Evolutionary conservation across 2,329 filamentous ascomycete genomes (phyloP).

Genomic region (Stagonosporopsis chrysanthemi): DNA sequence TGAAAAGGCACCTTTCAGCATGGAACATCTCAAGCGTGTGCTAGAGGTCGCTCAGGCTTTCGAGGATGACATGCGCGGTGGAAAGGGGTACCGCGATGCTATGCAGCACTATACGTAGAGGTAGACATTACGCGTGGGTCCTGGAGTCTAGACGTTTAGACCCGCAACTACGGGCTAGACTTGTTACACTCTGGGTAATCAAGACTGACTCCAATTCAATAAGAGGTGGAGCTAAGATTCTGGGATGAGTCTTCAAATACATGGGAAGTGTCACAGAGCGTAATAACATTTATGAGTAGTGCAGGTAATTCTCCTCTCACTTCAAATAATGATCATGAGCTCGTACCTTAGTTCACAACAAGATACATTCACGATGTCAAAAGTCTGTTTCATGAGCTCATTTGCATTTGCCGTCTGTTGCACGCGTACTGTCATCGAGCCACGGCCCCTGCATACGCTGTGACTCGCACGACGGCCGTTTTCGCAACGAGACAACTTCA

Average conservation of each 20-base stretch:
- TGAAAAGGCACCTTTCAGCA: slow-evolving; percentile 72
- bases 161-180: too few species aligned
- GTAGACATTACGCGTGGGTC: too few species aligned
- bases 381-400: too few species aligned
- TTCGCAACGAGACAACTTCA: background rate
- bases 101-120: slow-evolving; percentile 77
- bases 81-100: slow-evolving; percentile 79
- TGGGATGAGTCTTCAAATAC: too few species aligned
- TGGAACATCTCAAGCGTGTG: slow-evolving; percentile 81
- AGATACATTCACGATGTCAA: background rate
- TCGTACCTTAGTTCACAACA: background rate
- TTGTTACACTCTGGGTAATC: too few species aligned
- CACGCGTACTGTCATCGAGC: slow-evolving; percentile 6
- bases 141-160: too few species aligned
- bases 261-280: background rate
- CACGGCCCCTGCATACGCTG: background rate
- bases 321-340: too few species aligned
- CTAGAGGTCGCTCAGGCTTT: slow-evolving; percentile 86
- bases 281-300: background rate
- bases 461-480: background rate
- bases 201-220: too few species aligned
- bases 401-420: slow-evolving; percentile 1
- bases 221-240: too few species aligned
- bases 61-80: slow-evolving; percentile 82
- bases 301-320: background rate